Evolutionary conservation across 2,329 filamentous ascomycete genomes (phyloP).

Genomic region (Cladophialophora psammophila): DNA sequence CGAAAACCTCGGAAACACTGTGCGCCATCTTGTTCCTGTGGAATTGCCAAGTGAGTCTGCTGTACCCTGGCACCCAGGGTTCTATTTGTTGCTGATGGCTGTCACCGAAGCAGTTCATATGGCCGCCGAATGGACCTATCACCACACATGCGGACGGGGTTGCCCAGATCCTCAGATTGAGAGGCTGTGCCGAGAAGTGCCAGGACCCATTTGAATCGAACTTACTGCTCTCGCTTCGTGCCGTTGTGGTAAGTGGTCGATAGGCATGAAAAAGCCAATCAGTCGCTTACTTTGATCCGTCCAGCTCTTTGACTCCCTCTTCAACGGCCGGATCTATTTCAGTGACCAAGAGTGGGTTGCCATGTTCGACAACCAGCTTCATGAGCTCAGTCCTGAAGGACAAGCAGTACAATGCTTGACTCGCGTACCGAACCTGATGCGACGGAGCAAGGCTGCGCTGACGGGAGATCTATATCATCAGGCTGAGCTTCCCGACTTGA

Average conservation of each 20-base stretch:
- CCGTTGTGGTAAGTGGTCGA: conserved; percentile 28
- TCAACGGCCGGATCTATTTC: conserved; percentile 26
- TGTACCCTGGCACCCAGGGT: neutral
- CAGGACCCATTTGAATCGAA: conserved; percentile 26
- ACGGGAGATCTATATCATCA: neutral
- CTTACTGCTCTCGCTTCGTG: conserved; percentile 25
- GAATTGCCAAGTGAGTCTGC: conserved; percentile 42
- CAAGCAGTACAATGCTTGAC: conserved; percentile 45
- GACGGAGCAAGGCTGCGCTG: conserved; percentile 35
- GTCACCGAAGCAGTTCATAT: conserved; percentile 33
- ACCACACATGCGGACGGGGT: conserved; percentile 48
- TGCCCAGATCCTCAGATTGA: conserved; percentile 38
- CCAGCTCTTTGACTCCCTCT: conserved; percentile 31
- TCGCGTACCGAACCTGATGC: conserved; percentile 44
- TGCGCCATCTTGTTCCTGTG: conserved; percentile 44
- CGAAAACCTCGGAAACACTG: conserved; percentile 41
- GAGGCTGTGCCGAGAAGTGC: conserved; percentile 4
- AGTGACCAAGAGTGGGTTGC: conserved; percentile 28
- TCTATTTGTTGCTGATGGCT: neutral
- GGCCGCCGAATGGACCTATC: conserved; percentile 32
- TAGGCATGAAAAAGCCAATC: neutral
- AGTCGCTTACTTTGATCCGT: neutral
- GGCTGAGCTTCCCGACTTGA: neutral
- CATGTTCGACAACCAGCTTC: conserved; percentile 42
- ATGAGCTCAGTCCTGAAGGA: conserved; percentile 43